Percentiles rank a stretch among this genome's conserved stretches.
phyloP scores from a whole-genome alignment of 1,284 basidiomycete species.

The Polyporus tsugae region DNA sequence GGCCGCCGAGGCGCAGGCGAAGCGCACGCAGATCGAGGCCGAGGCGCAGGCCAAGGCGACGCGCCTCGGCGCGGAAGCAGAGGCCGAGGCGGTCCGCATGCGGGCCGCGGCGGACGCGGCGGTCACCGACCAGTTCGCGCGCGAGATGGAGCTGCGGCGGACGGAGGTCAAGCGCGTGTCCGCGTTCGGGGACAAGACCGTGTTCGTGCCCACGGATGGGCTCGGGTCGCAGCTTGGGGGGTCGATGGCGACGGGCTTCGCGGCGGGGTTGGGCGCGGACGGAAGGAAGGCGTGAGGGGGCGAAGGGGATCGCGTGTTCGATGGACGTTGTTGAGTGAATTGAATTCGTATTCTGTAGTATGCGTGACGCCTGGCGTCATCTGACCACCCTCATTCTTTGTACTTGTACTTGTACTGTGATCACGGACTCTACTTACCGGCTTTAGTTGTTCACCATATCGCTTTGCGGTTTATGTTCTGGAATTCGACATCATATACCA shows the following conservation, averaged over 20 bases:
- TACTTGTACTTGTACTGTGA: not conserved
- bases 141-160: conserved; percentile 76
- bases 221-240: conserved; percentile 63
- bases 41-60: conserved; percentile 78
- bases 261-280: conserved; percentile 64
- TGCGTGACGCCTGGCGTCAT: not conserved
- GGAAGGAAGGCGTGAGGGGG: conserved; percentile 8
- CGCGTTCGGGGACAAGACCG: conserved; percentile 73
- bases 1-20: conserved; percentile 77
- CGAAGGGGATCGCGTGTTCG: not conserved
- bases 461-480: not conserved
- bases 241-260: conserved; percentile 71
- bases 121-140: conserved; percentile 71
- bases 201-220: conserved; percentile 75
- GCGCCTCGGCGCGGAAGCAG: conserved; percentile 73
- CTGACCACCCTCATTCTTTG: not conserved
- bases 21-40: conserved; percentile 74
- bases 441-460: not conserved
- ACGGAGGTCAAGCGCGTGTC: conserved; percentile 68
- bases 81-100: conserved; percentile 71
- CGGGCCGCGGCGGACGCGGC: conserved; percentile 69
- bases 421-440: not conserved
- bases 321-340: not conserved
- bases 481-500: not conserved
- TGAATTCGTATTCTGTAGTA: not conserved